A percentile compares a stretch with the other conserved stretches of the same genome.
These are phyloP conservation scores for Vitellaria paradoxa DNA, from an alignment of 179 eudicot species.

Conservation along the genomic window DNA sequence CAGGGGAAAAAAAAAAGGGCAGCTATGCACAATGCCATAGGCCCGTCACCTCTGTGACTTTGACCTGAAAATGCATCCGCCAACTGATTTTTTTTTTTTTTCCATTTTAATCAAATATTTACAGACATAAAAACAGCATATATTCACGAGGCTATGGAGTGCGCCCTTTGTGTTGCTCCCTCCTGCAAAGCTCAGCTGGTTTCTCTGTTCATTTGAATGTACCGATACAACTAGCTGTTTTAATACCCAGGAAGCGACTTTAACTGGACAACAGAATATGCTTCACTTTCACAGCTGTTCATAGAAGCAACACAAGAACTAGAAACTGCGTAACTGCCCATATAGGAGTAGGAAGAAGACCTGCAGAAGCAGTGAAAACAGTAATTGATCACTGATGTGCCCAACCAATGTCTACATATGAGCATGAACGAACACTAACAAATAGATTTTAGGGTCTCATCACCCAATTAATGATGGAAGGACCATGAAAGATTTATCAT, in stretches of 20 bases:
- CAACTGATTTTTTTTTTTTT: conserved; percentile 34
- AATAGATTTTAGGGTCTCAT: too few species aligned
- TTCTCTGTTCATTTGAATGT: conserved; percentile 27
- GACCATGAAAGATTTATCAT: too few species aligned
- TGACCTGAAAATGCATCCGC: conserved; percentile 72
- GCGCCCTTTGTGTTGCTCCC: conserved; percentile 58
- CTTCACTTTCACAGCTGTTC: conserved; percentile 29
- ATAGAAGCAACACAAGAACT: conserved; percentile 31
- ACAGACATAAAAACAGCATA: conserved; percentile 63
- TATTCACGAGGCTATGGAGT: conserved; percentile 58
- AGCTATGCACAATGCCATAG: conserved; percentile 48
- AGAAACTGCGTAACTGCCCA: conserved; percentile 39
- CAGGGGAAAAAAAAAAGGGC: conserved; percentile 47
- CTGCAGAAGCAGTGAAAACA: conserved; percentile 55
- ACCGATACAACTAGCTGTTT: conserved; percentile 29
- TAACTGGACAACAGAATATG: conserved; percentile 17
- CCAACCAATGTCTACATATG: neutral
- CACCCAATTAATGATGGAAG: too few species aligned
- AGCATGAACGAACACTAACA: too few species aligned
- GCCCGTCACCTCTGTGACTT: conserved; percentile 99
- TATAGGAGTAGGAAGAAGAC: conserved; percentile 21
- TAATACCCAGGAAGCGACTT: conserved; percentile 27
- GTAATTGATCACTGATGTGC: neutral
- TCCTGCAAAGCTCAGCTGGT: conserved; percentile 55
- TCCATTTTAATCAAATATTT: conserved; percentile 48